phyloP scores from a whole-genome alignment of 768 basidiomycete species.

The Mycena venus region DNA sequence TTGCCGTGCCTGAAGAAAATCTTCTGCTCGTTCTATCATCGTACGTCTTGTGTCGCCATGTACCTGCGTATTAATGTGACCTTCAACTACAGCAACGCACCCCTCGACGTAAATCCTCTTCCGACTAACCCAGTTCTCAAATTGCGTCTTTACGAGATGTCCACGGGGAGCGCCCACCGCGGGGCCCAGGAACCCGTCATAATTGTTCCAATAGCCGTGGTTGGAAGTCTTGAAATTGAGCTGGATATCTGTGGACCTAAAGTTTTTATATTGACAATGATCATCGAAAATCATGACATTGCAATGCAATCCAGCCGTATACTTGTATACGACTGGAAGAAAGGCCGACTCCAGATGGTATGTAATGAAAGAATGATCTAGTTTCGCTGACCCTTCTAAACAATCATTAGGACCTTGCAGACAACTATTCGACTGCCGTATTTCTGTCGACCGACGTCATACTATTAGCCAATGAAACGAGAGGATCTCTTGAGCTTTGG shows the following conservation, averaged over 20 bases:
- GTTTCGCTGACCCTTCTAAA: not conserved
- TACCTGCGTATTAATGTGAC: not conserved
- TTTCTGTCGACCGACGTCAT: not conserved
- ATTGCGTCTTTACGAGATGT: not conserved
- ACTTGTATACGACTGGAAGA: slow-evolving; percentile 4
- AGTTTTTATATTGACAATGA: not conserved
- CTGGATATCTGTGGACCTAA: not conserved
- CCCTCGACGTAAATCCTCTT: not conserved
- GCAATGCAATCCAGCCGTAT: not conserved
- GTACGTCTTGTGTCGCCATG: not conserved
- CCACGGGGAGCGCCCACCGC: not conserved
- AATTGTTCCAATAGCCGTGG: not conserved
- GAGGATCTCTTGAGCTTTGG: not conserved
- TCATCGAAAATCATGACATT: too few relatives aligned
- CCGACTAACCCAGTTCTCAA: not conserved
- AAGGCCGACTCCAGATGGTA: not conserved
- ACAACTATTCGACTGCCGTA: not conserved
- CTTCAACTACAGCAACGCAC: not conserved
- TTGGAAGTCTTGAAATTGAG: not conserved
- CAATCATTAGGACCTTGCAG: not conserved
- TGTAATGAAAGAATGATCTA: too few relatives aligned
- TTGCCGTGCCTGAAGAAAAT: slow-evolving; percentile 2
- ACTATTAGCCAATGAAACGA: not conserved
- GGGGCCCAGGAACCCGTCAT: not conserved
- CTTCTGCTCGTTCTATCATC: not conserved